A percentile compares a stretch with the other conserved stretches of the same genome.
phyloP scores from a whole-genome alignment of 129 eudicot species.

The Centaurea solstitialis region DNA sequence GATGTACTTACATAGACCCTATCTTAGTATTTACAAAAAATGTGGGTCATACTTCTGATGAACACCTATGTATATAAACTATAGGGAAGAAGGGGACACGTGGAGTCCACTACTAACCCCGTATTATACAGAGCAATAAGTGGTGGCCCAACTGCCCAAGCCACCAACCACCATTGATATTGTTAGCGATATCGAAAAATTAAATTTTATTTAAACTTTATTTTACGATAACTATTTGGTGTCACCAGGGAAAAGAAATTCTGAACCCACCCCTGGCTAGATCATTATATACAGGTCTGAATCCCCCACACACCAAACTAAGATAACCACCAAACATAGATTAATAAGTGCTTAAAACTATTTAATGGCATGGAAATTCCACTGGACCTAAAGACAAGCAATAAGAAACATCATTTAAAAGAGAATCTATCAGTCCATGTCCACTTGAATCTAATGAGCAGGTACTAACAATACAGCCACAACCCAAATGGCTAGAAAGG shows the following conservation, averaged over 20 bases:
- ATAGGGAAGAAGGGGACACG: background rate
- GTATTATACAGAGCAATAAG: background rate
- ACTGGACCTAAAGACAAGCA: background rate
- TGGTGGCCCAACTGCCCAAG: no score
- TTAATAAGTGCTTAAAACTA: background rate
- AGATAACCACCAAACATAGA: background rate
- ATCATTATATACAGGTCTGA: background rate
- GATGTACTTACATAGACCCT: background rate
- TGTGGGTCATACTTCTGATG: background rate
- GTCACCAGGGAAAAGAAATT: no score
- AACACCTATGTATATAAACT: background rate
- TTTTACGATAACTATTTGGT: no score
- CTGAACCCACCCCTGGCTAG: no score
- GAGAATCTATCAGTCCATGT: background rate
- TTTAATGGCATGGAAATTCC: background rate
- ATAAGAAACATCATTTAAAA: background rate
- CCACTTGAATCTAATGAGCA: background rate
- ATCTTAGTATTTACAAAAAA: background rate
- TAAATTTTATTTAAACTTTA: no score
- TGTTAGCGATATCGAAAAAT: no score
- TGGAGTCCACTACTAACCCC: background rate
- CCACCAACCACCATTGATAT: no score
- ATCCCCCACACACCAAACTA: slow-evolving; percentile 1
- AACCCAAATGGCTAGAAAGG: background rate
- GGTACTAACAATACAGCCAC: background rate